Base-by-base conservation (phyloP, 495 filamentous ascomycete genomes). In the Penicillium silybi region DNA sequence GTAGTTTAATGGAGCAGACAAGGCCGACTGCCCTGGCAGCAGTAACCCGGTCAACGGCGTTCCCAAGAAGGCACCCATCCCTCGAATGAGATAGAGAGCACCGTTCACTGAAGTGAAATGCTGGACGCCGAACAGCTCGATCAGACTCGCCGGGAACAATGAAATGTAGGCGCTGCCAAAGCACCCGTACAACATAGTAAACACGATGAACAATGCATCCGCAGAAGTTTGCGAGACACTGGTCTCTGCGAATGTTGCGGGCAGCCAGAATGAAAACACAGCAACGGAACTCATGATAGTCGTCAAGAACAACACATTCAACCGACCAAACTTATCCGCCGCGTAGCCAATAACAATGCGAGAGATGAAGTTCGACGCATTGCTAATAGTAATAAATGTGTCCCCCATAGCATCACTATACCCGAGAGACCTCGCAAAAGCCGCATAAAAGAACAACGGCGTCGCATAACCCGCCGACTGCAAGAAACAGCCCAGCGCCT, bases 71-170 rank as follows among this genome's bases (percentile, higher is more conserved):
- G 77, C 77, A 1, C 78, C 80, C 15, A 77, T 56, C 3, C 79
- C 81, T 41, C 78, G 64, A n/a, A 83, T 67, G 16, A 83, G 75
- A 46, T 81, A 76, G 22, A 84, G 68, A 22, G 80, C 81, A 0
- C 78, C 77, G 53, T 81, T 84, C 1, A 84, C 80, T 1, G 77
- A 77, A 0, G 79, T 80, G 52, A 81, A 84, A 18, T 77, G 73
- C 50, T 77, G 71, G 13, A 82, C 79, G 2, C 80, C 78, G 55
- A 83, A 84, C 9, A 84, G 69, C 51, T 84, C 81, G 27, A 76
- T 75, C 42, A 81, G 67, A 8, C 77, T 73, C 20, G 66, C 62
- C 9, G 70, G 70, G 41, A 68, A 70, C 5, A 73, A 53, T 18
- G 66, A 67, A 46, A 70, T 71, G 40, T 71, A 73, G 8, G 68